Base-by-base conservation (phyloP, 805 yeast species). In the Yamadazyma endophytica region DNA sequence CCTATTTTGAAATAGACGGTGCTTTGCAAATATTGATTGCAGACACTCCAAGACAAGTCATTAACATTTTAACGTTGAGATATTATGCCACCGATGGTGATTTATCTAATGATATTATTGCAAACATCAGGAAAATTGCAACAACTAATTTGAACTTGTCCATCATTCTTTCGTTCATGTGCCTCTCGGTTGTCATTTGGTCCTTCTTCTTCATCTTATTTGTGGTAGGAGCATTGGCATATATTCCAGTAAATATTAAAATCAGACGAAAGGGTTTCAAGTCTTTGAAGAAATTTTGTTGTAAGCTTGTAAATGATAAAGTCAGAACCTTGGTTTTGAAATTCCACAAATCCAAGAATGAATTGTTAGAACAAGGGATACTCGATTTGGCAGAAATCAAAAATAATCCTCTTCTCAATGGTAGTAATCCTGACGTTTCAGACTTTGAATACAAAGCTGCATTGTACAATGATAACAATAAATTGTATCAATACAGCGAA, bases 11-110 rank as follows among this genome's bases (percentile, higher is more conserved):
- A 29, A 60, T 82, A 32, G 79, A 82, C 44, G 73, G 75, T 32
- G 81, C 82, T 9, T 61, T 75, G 26, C 66, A 64, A 27, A 69
- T 86, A 43, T 46, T 86, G 7, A 61, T 84, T 26, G 88, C 95
- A 0, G 95, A 87, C 44, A 70, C 88, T 12, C 96, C 96, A 15
- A 75, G 96, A 56, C 96, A 87, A 56, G 79, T 84, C 1, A 73
- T 87, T 40, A 87, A 87, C 50, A 82, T 88, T 17, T 61, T 83
- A 43, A 85, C 96, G 0, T 58, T 82, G 13, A 52, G 55, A 7
- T 64, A 62, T 42, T 75, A 75, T 33, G 76, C 72, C 22, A 61
- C 77, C 1, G 61, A 67, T 20, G 72, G 73, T 11, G 69, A 63
- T 31, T 39, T 52, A 23, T 61, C 64, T 39, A 63, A 68, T 32